Evolutionary conservation across 2,329 filamentous ascomycete species (phyloP), one percentile per base, ranked within the genome.

Genomic region (Aspergillus oerlinghausenensis): DNA sequence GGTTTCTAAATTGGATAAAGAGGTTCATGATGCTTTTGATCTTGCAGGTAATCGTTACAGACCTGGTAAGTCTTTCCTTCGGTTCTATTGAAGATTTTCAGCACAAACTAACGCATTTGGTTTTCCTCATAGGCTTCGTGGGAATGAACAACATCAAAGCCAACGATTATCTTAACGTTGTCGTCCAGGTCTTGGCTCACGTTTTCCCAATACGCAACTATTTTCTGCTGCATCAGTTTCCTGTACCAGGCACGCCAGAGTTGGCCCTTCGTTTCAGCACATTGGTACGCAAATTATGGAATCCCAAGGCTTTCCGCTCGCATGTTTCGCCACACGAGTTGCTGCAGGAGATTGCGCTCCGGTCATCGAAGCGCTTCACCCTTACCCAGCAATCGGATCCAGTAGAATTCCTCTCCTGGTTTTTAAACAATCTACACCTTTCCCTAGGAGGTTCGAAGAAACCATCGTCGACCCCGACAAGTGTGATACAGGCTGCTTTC

Each of bases 131-230:
- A 78, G 77, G 94, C 5, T 99, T 92, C 71, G 91, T 99, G 59
- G 94, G 94, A 63, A 95, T 99, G 90, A 99, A 99, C 82, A 99
- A 99, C 77, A 97, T 99, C 81, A 99, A 99, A 75, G 91, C 94
- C 57, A 99, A 99, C 77, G 94, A 99, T 79, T 99, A 99, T 77
- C 83, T 97, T 70, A 99, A 99, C 71, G 93, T 96, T 26, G 84
- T 97, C 3, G 88, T 96, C 50, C 94, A 99, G 74, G 88, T 92
- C 6, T 82, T 99, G 40, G 88, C 93, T 2, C 94, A 99, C 74
- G 91, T 97, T 26, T 80, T 87, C 21, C 93, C 94, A 3, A 79
- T 99, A 64, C 86, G 94, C 35, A 97, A 97, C 72, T 97, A 86
- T 76, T 87, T 97, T 70, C 86, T 99, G 67, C 83, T 97, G 1